Conservation (phyloP, 345 rosid genomes). For the Gossypium herbaceum region DNA sequence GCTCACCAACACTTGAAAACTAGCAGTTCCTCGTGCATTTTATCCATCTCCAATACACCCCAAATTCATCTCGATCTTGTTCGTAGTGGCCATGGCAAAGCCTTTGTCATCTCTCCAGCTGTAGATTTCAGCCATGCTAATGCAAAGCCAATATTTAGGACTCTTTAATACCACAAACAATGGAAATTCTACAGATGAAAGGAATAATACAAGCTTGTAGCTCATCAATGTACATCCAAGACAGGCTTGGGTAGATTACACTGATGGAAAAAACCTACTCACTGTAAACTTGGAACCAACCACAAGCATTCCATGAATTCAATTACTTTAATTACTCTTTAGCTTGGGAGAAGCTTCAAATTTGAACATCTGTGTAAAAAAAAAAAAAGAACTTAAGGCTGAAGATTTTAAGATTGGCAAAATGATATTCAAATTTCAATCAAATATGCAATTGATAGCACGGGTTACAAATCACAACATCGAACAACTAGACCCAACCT, state of each 20-base stretch:
- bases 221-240: slow-evolving; percentile 30
- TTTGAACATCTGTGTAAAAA: no score
- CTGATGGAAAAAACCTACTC: slow-evolving; percentile 24
- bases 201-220: slow-evolving; percentile 12
- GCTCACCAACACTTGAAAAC: slow-evolving; percentile 45
- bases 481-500: not conserved
- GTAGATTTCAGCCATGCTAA: slow-evolving; percentile 18
- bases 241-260: slow-evolving; percentile 55
- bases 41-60: slow-evolving; percentile 26
- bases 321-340: no score
- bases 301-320: not conserved
- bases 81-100: slow-evolving; percentile 42
- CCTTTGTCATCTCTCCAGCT: slow-evolving; percentile 40
- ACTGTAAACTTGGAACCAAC: slow-evolving; percentile 50
- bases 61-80: slow-evolving; percentile 12
- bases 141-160: slow-evolving; percentile 33
- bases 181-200: slow-evolving; percentile 31
- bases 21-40: slow-evolving; percentile 39
- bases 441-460: not conserved
- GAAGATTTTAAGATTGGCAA: no score
- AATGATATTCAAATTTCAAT: not conserved
- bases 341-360: no score
- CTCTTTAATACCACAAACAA: slow-evolving; percentile 37
- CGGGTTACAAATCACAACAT: not conserved
- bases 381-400: no score